Evolutionary conservation across 2,329 filamentous ascomycete genomes (phyloP).

Genomic region (Trichoderma atrobrunneum): DNA sequence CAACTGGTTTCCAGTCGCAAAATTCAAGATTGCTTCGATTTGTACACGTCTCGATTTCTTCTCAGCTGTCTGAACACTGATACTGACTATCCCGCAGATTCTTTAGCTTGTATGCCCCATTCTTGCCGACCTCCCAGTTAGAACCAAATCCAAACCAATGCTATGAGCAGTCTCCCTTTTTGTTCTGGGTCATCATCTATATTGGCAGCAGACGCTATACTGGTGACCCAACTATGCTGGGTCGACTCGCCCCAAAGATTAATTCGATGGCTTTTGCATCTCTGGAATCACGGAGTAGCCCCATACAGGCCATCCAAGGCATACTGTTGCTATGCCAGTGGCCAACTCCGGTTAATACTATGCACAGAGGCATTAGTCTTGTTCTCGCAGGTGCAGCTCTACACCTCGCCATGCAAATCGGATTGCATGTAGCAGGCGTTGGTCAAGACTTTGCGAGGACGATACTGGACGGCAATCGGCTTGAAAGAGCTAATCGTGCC

Average conservation of each 20-base stretch:
- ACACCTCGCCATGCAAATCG: constrained; percentile 40
- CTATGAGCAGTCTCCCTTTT: constrained; percentile 20
- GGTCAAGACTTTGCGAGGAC: constrained; percentile 40
- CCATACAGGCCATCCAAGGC: constrained; percentile 34
- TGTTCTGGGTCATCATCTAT: constrained; percentile 40
- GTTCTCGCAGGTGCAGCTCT: constrained; percentile 39
- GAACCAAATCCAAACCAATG: not conserved
- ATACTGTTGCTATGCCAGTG: constrained; percentile 39
- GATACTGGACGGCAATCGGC: constrained; percentile 29
- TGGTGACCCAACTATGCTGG: constrained; percentile 35
- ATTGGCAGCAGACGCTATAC: constrained; percentile 37
- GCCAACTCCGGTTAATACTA: constrained; percentile 40
- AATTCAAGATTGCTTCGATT: constrained; percentile 7
- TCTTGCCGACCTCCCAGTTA: not conserved
- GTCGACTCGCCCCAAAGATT: constrained; percentile 32
- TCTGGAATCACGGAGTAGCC: constrained; percentile 26
- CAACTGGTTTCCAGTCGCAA: not conserved
- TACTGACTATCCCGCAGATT: not conserved
- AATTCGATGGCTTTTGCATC: constrained; percentile 37
- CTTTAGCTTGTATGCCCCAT: constrained; percentile 5
- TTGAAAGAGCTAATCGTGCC: not conserved
- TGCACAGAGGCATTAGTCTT: constrained; percentile 40
- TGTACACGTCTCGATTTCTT: not conserved
- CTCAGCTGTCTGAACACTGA: not conserved
- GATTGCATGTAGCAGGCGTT: constrained; percentile 37